phyloP scores from a whole-genome alignment of 2,329 filamentous ascomycete species.

The Incumbomyces delicatus region DNA sequence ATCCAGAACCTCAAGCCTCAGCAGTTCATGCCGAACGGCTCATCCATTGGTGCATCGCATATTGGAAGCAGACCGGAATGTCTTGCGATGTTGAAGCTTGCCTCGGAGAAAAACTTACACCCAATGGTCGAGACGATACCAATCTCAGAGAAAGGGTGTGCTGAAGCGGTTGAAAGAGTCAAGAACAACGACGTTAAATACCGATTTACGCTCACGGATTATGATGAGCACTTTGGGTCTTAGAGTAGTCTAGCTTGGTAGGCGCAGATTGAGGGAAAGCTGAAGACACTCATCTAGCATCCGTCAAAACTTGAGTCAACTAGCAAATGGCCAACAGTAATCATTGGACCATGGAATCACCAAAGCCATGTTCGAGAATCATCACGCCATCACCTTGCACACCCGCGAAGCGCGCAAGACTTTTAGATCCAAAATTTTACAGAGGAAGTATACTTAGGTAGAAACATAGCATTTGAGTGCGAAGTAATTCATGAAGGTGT shows the following conservation, averaged over 20 bases:
- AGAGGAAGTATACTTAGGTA: too few species aligned
- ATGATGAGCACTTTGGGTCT: conserved; percentile 8
- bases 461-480: too few species aligned
- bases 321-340: too few species aligned
- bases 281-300: background rate
- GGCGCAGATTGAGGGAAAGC: background rate
- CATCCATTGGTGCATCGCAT: conserved; percentile 61
- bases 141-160: conserved; percentile 60
- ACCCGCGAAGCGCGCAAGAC: too few species aligned
- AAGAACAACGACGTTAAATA: conserved; percentile 64
- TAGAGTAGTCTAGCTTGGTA: background rate
- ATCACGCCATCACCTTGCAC: too few species aligned
- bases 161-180: conserved; percentile 59
- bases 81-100: conserved; percentile 61
- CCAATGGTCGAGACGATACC: conserved; percentile 62
- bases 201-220: conserved; percentile 52
- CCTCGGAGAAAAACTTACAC: conserved; percentile 58
- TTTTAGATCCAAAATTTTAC: too few species aligned
- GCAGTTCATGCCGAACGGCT: conserved; percentile 63
- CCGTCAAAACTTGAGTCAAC: too few species aligned
- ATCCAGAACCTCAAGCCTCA: conserved; percentile 63
- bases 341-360: too few species aligned
- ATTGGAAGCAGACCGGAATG: conserved; percentile 61
- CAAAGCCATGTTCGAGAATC: too few species aligned
- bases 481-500: too few species aligned